Percentiles rank a stretch among this genome's conserved stretches.
phyloP scores from a whole-genome alignment of 495 filamentous ascomycete species.

The Trichocladium antarcticum region DNA sequence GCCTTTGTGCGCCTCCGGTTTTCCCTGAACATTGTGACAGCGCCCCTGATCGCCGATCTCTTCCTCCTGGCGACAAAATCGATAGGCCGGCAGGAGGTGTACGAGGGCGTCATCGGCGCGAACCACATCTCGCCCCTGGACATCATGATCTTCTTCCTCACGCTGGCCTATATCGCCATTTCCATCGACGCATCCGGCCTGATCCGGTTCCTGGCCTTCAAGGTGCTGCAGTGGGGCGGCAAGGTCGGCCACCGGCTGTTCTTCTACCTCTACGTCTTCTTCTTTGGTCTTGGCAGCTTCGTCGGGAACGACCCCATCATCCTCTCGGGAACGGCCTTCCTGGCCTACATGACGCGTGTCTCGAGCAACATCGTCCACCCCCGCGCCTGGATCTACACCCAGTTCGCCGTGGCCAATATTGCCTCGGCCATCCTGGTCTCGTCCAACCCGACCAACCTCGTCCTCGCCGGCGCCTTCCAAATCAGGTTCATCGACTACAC shows the following conservation, averaged over 20 bases:
- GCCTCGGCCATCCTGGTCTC: constrained; percentile 58
- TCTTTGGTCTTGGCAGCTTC: constrained; percentile 51
- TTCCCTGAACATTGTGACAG: constrained; percentile 57
- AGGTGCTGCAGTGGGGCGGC: constrained; percentile 54
- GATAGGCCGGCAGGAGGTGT: constrained; percentile 50
- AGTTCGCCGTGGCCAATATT: constrained; percentile 58
- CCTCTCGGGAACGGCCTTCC: constrained; percentile 55
- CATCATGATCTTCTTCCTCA: constrained; percentile 59
- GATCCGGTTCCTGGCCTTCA: constrained; percentile 54
- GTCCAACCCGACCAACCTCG: constrained; percentile 60
- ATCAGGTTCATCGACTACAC: constrained; percentile 59
- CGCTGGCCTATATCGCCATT: constrained; percentile 62
- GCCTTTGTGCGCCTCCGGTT: constrained; percentile 38
- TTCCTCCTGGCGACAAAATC: constrained; percentile 53
- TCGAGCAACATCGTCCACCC: constrained; percentile 57
- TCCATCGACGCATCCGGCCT: constrained; percentile 60
- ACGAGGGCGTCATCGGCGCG: constrained; percentile 50
- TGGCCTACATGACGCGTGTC: constrained; percentile 60
- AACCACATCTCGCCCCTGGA: constrained; percentile 50
- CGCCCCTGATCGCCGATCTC: constrained; percentile 52
- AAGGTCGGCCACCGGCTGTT: constrained; percentile 49
- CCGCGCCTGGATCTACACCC: constrained; percentile 56
- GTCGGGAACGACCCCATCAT: constrained; percentile 64
- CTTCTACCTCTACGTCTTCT: constrained; percentile 59
- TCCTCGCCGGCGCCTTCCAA: constrained; percentile 55